Conservation (phyloP, 192 early-diverging fungal genomes). For the Spinellus fusiger region DNA sequence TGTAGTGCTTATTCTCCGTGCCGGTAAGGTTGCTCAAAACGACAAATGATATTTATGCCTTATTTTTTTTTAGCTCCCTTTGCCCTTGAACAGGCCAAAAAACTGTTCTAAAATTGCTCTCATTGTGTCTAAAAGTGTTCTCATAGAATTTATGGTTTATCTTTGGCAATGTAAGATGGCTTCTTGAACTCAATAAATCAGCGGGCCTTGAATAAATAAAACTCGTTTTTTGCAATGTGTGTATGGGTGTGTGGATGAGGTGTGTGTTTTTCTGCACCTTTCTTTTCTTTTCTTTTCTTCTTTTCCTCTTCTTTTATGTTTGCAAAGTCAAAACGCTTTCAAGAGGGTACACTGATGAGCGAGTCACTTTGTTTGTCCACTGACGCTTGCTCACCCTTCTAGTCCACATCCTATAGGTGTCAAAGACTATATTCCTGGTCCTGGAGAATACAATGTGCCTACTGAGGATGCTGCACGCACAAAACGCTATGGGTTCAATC, state of each 20-base stretch:
- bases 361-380: neutral
- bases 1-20: constrained; percentile 22
- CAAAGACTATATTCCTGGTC: constrained; percentile 23
- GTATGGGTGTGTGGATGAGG: neutral
- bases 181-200: neutral
- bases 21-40: constrained; percentile 12
- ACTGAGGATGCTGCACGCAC: neutral
- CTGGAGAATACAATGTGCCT: constrained; percentile 17
- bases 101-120: constrained; percentile 2
- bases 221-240: too few relatives aligned
- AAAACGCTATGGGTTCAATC: constrained; percentile 4
- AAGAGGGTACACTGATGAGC: constrained; percentile 7
- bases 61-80: constrained; percentile 6
- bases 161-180: neutral
- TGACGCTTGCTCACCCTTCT: neutral
- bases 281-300: constrained; percentile 1
- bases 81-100: constrained; percentile 15
- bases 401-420: neutral
- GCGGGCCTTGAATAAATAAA: neutral
- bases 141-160: neutral
- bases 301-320: constrained; percentile 8
- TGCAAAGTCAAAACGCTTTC: constrained; percentile 21
- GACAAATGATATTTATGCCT: neutral
- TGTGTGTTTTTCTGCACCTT: neutral
- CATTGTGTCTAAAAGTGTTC: neutral